Percentiles rank a stretch among this genome's conserved stretches.
Conservation (phyloP, 345 rosid genomes). For the Conringia planisiliqua region DNA sequence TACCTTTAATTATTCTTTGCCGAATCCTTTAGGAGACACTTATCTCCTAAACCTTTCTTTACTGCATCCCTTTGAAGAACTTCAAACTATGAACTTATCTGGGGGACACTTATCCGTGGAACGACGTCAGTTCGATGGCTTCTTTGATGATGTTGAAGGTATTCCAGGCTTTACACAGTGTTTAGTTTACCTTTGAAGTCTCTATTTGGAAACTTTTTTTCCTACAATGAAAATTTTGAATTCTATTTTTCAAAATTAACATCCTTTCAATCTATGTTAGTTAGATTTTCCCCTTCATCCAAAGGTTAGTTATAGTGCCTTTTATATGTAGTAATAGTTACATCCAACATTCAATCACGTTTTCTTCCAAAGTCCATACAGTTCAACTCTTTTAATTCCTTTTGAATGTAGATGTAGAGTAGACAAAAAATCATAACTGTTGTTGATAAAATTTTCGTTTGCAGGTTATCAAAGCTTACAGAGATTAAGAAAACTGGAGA, state of each 20-base stretch:
- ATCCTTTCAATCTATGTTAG: not conserved
- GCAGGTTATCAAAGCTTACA: not conserved
- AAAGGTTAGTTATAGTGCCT: no score
- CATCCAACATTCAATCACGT: not conserved
- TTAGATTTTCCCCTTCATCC: not conserved
- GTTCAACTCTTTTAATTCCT: not conserved
- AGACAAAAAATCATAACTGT: not conserved
- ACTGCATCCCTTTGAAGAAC: conserved; percentile 1
- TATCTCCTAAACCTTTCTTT: not conserved
- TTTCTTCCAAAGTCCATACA: no score
- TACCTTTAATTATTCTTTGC: not conserved
- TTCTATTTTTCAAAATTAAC: no score
- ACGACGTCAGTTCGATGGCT: not conserved
- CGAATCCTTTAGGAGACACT: not conserved
- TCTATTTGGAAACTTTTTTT: not conserved
- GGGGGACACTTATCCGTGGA: no score
- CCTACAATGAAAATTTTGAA: no score
- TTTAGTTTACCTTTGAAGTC: not conserved
- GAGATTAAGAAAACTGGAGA: not conserved
- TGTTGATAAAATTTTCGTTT: not conserved
- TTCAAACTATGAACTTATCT: not conserved
- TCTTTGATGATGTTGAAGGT: not conserved
- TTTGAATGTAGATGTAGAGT: no score
- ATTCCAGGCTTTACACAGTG: not conserved
- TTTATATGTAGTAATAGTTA: no score